These are phyloP conservation scores for Passalora sequoiae DNA, from an alignment of 2,329 filamentous ascomycete genomes.

Conservation along the genomic window DNA sequence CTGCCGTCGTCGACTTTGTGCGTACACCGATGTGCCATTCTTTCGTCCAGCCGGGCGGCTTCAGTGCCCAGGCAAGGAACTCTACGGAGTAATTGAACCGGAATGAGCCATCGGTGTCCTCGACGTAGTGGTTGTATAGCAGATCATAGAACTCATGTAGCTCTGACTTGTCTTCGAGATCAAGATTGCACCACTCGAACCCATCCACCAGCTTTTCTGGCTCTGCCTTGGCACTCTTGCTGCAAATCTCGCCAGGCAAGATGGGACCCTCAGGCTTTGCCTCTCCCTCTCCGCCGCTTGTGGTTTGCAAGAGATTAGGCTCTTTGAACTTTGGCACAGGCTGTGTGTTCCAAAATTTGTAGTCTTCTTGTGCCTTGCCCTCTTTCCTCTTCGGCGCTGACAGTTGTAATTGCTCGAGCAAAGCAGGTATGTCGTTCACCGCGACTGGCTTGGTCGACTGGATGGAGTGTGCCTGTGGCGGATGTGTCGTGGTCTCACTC, in stretches of 20 bases:
- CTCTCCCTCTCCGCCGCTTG: slow-evolving; percentile 45
- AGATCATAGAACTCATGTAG: slow-evolving; percentile 89
- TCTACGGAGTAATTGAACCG: slow-evolving; percentile 90
- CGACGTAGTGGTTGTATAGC: slow-evolving; percentile 89
- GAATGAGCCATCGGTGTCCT: slow-evolving; percentile 96
- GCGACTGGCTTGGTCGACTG: slow-evolving; percentile 19
- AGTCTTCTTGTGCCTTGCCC: slow-evolving; percentile 42
- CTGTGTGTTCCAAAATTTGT: slow-evolving; percentile 99
- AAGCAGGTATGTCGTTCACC: slow-evolving; percentile 26
- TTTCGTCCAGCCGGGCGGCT: slow-evolving; percentile 88
- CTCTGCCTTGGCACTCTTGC: slow-evolving; percentile 45
- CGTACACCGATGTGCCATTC: slow-evolving; percentile 95
- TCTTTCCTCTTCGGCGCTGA: slow-evolving; percentile 25
- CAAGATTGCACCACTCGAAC: slow-evolving; percentile 92
- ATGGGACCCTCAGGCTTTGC: slow-evolving; percentile 73
- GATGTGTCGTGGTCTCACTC: slow-evolving; percentile 7
- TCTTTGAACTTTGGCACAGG: slow-evolving; percentile 78
- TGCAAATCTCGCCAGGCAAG: slow-evolving; percentile 70
- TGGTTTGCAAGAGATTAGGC: slow-evolving; percentile 32
- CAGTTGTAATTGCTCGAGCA: slow-evolving; percentile 29
- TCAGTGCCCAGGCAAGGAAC: slow-evolving; percentile 90
- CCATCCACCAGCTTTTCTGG: slow-evolving; percentile 70
- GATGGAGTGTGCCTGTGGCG: slow-evolving; percentile 4
- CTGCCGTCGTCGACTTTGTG: slow-evolving; percentile 44
- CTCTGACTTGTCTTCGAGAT: slow-evolving; percentile 69